Percentiles rank a stretch among this genome's conserved stretches.
These are phyloP conservation scores for Massarina eburnea DNA, from an alignment of 2,329 filamentous ascomycete genomes.

Conservation along the genomic window DNA sequence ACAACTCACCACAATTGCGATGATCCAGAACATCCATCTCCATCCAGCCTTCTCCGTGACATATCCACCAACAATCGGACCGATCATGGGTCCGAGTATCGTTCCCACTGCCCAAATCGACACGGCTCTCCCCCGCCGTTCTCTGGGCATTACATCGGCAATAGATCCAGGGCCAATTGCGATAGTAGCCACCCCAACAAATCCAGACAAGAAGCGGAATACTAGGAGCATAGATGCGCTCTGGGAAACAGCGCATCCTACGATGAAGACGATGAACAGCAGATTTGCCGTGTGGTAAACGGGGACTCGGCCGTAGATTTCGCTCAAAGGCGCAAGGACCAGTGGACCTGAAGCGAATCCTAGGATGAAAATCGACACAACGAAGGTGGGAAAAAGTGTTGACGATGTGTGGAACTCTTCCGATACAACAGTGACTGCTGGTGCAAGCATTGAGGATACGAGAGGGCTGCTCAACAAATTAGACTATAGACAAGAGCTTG, in stretches of 20 bases:
- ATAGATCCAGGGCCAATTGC: slow-evolving; percentile 24
- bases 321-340: slow-evolving; percentile 18
- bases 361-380: slow-evolving; percentile 37
- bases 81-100: slow-evolving; percentile 31
- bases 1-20: slow-evolving; percentile 5
- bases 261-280: slow-evolving; percentile 51
- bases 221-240: slow-evolving; percentile 8
- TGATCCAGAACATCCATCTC: slow-evolving; percentile 17
- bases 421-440: slow-evolving; percentile 20
- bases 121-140: slow-evolving; percentile 14
- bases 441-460: slow-evolving; percentile 21
- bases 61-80: slow-evolving; percentile 14
- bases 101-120: slow-evolving; percentile 23
- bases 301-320: slow-evolving; percentile 19
- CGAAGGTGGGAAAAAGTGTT: slow-evolving; percentile 13
- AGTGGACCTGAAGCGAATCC: slow-evolving; percentile 20
- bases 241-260: slow-evolving; percentile 41
- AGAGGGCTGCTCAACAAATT: slow-evolving; percentile 11
- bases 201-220: slow-evolving; percentile 7
- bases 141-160: slow-evolving; percentile 13
- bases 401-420: slow-evolving; percentile 14
- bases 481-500: neutral
- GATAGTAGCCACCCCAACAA: slow-evolving; percentile 12
- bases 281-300: slow-evolving; percentile 38
- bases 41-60: slow-evolving; percentile 10